Base-by-base conservation (phyloP, 2,329 filamentous ascomycete genomes). In the Beauveria caledonica region DNA sequence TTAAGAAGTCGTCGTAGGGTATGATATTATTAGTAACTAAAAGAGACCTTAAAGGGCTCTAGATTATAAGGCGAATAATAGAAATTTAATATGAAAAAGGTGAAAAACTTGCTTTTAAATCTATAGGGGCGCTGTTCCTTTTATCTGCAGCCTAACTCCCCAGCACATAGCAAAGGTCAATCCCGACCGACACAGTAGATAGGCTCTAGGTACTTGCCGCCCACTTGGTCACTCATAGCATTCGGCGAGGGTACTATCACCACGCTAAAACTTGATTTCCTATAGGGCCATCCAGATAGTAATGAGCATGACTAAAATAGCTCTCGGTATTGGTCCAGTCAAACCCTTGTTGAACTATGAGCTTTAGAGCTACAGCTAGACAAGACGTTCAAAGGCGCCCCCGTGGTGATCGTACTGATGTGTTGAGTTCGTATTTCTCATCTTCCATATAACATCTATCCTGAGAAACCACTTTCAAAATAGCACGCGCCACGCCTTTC, bases 401-500 rank as follows among this genome's bases (percentile, higher is more conserved):
- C n/a, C n/a, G n/a, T n/a, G 42, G 42, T 45, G 42, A 45, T 46
- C 19, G 19, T 46, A 23, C 8, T 46, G 3, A 46, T 46, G 19
- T 46, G 9, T 15, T 6, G 3, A 21, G 10, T 46, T 46, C 19
- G 23, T 46, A 46, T 11, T 46, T 25, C 44, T 46, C 19, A 21
- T 25, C 19, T 46, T 46, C 19, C 9, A 23, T 46, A 46, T 46
- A 46, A 25, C 2, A 46, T 13, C 44, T 46, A 21, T 46, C 21
- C 11, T 25, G 36, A 53, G 23, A 6, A 44, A 53, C 11, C 13
- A 53, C 21, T n/a, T 33, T 56, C 25, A 46, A 56, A 56, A 56
- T 10, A 56, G 53, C 25, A 56, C 53, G 23, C 53, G 53, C 53
- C 40, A 56, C 53, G 53, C 53, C 53, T 56, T 56, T 11, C 40